Percentiles rank a stretch among this genome's conserved stretches.
Evolutionary conservation across 441 rosid species (phyloP).

Genomic region (Jatropha podagrica): DNA sequence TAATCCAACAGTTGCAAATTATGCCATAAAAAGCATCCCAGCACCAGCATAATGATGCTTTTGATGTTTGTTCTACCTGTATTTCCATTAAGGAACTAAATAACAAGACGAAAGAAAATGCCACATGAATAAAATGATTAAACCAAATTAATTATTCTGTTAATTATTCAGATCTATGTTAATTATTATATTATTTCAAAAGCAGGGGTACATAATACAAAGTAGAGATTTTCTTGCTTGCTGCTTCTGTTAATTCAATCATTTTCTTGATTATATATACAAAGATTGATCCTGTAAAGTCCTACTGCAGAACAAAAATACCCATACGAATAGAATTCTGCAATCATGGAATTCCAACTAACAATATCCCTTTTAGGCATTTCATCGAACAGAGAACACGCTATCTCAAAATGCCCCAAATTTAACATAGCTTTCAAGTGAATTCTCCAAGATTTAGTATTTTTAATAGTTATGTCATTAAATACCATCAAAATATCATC

Average conservation of each 20-base stretch:
- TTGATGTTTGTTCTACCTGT: not conserved
- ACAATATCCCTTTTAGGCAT: too few relatives aligned
- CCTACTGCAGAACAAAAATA: too few relatives aligned
- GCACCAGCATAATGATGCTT: not conserved
- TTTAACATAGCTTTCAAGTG: too few relatives aligned
- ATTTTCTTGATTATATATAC: not conserved
- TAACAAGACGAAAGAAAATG: not conserved
- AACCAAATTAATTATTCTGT: not conserved
- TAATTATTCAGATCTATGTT: not conserved
- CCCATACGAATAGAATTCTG: too few relatives aligned
- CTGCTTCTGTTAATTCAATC: not conserved
- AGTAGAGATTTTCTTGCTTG: not conserved
- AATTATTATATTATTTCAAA: not conserved
- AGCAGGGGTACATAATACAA: not conserved
- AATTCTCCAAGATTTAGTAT: too few relatives aligned
- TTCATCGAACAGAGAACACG: too few relatives aligned
- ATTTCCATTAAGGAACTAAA: conserved; percentile 5
- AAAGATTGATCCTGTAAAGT: not conserved
- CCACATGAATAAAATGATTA: not conserved
- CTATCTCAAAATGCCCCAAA: too few relatives aligned
- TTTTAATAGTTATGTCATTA: too few relatives aligned
- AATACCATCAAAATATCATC: too few relatives aligned
- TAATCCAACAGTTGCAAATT: not conserved
- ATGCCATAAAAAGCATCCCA: not conserved
- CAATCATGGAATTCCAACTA: too few relatives aligned